Conservation (phyloP, 139 green algal genomes). For the Microglena sp. region DNA sequence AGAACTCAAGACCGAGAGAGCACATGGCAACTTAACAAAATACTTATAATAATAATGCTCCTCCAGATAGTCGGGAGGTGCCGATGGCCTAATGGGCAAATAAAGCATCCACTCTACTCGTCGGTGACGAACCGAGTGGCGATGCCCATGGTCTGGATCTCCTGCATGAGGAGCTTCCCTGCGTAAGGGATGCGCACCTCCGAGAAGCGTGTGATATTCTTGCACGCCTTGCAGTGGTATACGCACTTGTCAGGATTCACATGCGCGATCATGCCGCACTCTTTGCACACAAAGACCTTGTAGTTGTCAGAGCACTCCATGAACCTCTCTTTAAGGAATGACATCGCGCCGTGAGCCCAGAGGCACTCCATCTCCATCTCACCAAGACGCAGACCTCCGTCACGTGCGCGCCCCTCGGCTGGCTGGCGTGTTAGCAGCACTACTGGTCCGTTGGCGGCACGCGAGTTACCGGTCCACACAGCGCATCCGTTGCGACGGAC, state of each 20-base stretch:
- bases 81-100: too few relatives aligned
- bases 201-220: slow-evolving; percentile 1
- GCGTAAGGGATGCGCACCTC: slow-evolving; percentile 17
- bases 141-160: slow-evolving; percentile 25
- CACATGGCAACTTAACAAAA: too few relatives aligned
- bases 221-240: slow-evolving; percentile 5
- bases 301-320: slow-evolving; percentile 11
- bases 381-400: slow-evolving; percentile 48
- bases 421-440: slow-evolving; percentile 10
- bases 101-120: too few relatives aligned
- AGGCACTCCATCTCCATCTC: slow-evolving; percentile 58
- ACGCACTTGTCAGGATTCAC: slow-evolving; percentile 6
- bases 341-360: slow-evolving; percentile 7
- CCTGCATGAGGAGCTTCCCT: slow-evolving; percentile 25
- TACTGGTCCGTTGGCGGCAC: neutral
- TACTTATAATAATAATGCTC: too few relatives aligned
- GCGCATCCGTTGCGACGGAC: slow-evolving; percentile 4
- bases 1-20: too few relatives aligned
- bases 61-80: too few relatives aligned
- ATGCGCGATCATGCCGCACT: slow-evolving; percentile 10
- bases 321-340: slow-evolving; percentile 16
- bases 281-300: neutral
- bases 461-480: slow-evolving; percentile 6
- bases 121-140: slow-evolving; percentile 1
- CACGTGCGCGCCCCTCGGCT: neutral